Percentiles rank a stretch among this genome's conserved stretches.
Evolutionary conservation across 768 basidiomycete genomes (phyloP).

Genomic region (Naematelia encephala): DNA sequence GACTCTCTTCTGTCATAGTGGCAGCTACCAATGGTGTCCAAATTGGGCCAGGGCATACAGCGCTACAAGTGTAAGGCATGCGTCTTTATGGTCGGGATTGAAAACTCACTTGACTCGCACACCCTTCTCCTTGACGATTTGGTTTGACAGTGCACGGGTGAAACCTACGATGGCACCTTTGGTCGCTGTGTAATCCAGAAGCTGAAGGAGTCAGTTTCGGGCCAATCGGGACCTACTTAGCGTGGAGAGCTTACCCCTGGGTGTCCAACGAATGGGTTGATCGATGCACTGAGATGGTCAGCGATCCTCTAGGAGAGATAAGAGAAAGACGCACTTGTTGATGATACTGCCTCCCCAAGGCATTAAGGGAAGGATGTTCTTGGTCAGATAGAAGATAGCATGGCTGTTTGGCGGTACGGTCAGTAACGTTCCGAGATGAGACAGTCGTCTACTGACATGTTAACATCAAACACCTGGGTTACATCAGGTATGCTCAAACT

Average conservation of each 20-base stretch:
- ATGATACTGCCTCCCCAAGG: constrained; percentile 54
- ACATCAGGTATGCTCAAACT: not conserved
- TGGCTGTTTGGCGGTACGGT: no score
- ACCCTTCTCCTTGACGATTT: constrained; percentile 57
- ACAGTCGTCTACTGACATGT: no score
- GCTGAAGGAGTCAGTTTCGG: constrained; percentile 28
- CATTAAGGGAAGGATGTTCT: constrained; percentile 56
- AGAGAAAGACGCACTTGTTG: constrained; percentile 47
- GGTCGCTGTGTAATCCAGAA: constrained; percentile 60
- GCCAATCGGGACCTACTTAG: not conserved
- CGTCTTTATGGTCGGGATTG: not conserved
- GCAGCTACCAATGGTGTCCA: constrained; percentile 57
- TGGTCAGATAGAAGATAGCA: constrained; percentile 55
- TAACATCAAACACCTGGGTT: constrained; percentile 28
- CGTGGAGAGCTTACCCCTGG: constrained; percentile 37
- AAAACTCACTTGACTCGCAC: constrained; percentile 55
- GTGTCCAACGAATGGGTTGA: constrained; percentile 56
- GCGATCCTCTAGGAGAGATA: not conserved
- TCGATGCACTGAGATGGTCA: constrained; percentile 18
- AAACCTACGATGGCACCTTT: constrained; percentile 59
- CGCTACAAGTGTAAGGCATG: not conserved
- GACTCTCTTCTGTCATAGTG: constrained; percentile 49
- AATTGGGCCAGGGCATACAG: constrained; percentile 38
- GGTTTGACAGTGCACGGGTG: constrained; percentile 57
- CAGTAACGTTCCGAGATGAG: not conserved